Percentiles rank a stretch among this genome's conserved stretches.
Conservation (phyloP, 768 basidiomycete genomes). For the Termitomyces sp. region DNA sequence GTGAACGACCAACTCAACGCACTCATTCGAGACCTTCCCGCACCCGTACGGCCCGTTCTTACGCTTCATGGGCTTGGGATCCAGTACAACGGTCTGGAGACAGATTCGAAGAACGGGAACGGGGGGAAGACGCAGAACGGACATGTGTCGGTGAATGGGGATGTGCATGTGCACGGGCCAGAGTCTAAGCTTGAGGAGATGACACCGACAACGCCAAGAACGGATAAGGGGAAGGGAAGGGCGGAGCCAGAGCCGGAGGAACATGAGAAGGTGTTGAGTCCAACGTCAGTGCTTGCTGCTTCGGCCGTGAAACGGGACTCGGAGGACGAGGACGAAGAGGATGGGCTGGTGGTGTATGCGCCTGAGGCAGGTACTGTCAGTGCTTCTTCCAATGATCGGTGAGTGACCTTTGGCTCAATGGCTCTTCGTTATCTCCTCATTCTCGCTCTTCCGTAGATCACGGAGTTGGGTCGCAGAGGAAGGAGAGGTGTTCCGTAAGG, state of each 20-base stretch:
- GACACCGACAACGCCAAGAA: conserved; percentile 50
- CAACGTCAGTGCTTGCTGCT: conserved; percentile 43
- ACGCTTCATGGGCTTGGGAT: conserved; percentile 42
- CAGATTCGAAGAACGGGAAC: background rate
- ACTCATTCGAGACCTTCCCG: conserved; percentile 44
- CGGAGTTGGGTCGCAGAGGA: conserved; percentile 89
- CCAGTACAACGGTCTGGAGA: conserved; percentile 21
- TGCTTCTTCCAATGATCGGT: conserved; percentile 47
- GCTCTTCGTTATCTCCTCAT: background rate
- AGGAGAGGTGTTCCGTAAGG: conserved; percentile 94
- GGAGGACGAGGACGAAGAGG: conserved; percentile 42
- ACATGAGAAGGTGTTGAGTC: conserved; percentile 67
- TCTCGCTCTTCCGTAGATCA: conserved; percentile 36
- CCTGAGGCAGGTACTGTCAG: conserved; percentile 25
- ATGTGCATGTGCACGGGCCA: conserved; percentile 1
- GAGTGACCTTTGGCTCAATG: conserved; percentile 14
- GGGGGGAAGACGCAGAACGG: background rate
- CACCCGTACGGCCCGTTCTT: conserved; percentile 31
- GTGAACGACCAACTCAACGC: conserved; percentile 69
- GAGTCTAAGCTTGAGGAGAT: conserved; percentile 20
- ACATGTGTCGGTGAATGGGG: conserved; percentile 6
- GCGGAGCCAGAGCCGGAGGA: conserved; percentile 66
- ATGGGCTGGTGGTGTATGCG: conserved; percentile 25
- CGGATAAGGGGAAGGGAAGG: conserved; percentile 77
- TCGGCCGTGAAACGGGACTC: conserved; percentile 38